Evolutionary conservation across 108 stramenopile species (phyloP).

Genomic region (Conticribra guillardii): DNA sequence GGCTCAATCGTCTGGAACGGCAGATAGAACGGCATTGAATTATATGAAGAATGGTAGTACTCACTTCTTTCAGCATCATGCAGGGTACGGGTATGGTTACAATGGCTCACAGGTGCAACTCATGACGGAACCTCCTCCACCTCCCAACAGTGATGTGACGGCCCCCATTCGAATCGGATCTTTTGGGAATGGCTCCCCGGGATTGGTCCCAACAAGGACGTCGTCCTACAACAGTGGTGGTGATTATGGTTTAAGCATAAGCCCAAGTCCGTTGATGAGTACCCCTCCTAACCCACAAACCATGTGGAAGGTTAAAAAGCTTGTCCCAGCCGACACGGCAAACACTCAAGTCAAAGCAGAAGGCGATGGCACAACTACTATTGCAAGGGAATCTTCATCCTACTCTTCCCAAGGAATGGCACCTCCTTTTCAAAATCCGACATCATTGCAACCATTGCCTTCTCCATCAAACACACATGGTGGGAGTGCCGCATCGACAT

Average conservation of each 20-base stretch:
- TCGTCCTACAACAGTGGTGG: background rate
- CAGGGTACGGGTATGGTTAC: constrained; percentile 51
- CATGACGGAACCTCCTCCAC: background rate
- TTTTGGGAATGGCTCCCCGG: too few relatives aligned
- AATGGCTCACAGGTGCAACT: constrained; percentile 37
- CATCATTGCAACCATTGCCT: constrained; percentile 17
- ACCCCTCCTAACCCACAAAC: constrained; percentile 45
- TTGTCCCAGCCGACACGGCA: background rate
- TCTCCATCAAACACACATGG: background rate
- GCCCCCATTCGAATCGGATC: constrained; percentile 2
- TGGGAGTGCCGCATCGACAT: constrained; percentile 13
- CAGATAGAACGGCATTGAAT: background rate
- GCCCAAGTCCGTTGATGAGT: constrained; percentile 37
- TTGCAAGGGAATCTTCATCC: background rate
- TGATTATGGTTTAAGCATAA: constrained; percentile 24
- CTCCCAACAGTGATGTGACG: background rate
- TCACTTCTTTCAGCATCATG: constrained; percentile 36
- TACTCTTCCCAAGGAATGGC: background rate
- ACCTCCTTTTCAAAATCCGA: constrained; percentile 36
- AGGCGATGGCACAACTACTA: too few relatives aligned
- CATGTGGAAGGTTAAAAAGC: constrained; percentile 28
- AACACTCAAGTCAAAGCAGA: too few relatives aligned
- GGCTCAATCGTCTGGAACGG: background rate
- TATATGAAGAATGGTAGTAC: background rate
- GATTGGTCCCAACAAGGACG: background rate